Conservation (phyloP, 1,139 yeast species). For the Suhomyces bolitotheri region DNA sequence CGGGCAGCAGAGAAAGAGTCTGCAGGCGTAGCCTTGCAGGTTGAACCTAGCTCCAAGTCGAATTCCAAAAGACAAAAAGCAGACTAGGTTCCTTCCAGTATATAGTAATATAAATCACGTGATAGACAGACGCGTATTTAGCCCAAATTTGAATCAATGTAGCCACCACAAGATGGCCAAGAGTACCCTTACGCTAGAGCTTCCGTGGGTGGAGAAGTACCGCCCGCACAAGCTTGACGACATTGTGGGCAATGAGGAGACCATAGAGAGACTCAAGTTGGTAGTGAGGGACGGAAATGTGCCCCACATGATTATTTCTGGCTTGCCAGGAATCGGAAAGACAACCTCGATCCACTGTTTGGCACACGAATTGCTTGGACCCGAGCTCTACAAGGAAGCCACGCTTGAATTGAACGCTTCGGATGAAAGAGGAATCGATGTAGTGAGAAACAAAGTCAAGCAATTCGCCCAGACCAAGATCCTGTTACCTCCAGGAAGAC, state of each 20-base stretch:
- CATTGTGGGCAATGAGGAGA: slow-evolving; percentile 91
- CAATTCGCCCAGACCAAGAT: slow-evolving; percentile 76
- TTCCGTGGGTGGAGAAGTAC: slow-evolving; percentile 90
- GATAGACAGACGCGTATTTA: slow-evolving; percentile 9
- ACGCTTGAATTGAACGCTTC: slow-evolving; percentile 74
- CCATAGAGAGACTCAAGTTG: slow-evolving; percentile 77
- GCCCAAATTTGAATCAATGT: neutral
- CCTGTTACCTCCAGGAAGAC: slow-evolving; percentile 53
- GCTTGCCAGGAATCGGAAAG: slow-evolving; percentile 96
- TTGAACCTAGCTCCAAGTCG: too few species aligned
- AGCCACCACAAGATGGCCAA: slow-evolving; percentile 18
- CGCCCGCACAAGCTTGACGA: slow-evolving; percentile 79
- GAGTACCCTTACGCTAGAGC: slow-evolving; percentile 34
- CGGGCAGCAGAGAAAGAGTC: neutral
- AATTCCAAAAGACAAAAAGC: too few species aligned
- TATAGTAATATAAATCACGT: too few species aligned
- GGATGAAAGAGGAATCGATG: slow-evolving; percentile 53
- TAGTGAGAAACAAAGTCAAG: slow-evolving; percentile 49
- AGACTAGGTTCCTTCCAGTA: too few species aligned
- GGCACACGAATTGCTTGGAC: slow-evolving; percentile 79
- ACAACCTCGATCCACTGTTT: slow-evolving; percentile 92
- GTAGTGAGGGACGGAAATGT: slow-evolving; percentile 92
- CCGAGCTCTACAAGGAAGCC: slow-evolving; percentile 69
- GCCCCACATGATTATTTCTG: slow-evolving; percentile 94
- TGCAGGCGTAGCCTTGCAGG: too few species aligned